Percentiles rank a stretch among this genome's conserved stretches.
Evolutionary conservation across 2,329 filamentous ascomycete genomes (phyloP).

Genomic region (Epichloe brachyelytri): DNA sequence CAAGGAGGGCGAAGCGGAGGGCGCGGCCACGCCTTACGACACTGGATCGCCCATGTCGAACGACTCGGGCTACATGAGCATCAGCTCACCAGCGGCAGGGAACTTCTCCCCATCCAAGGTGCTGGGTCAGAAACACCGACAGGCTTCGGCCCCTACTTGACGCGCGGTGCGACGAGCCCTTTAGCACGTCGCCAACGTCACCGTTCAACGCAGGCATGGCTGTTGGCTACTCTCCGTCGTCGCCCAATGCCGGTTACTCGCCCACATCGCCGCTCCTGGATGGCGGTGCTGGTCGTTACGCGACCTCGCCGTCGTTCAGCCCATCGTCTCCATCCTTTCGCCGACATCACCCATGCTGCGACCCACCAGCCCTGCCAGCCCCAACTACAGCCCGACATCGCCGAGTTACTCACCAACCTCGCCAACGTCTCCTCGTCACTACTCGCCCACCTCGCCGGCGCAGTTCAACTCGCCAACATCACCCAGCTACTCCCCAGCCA

Average conservation of each 20-base stretch:
- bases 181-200: slow-evolving; percentile 56
- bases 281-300: slow-evolving; percentile 37
- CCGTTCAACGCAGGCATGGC: slow-evolving; percentile 44
- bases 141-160: slow-evolving; percentile 54
- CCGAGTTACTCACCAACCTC: slow-evolving; percentile 53
- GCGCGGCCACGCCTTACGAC: slow-evolving; percentile 90
- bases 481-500: slow-evolving; percentile 58
- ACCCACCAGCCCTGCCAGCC: slow-evolving; percentile 40
- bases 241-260: slow-evolving; percentile 59
- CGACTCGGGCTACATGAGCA: slow-evolving; percentile 53
- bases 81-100: slow-evolving; percentile 48
- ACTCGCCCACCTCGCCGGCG: slow-evolving; percentile 58
- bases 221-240: slow-evolving; percentile 61
- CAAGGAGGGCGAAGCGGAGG: slow-evolving; percentile 63
- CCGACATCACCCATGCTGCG: slow-evolving; percentile 48
- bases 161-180: slow-evolving; percentile 54
- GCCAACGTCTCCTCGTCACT: slow-evolving; percentile 42
- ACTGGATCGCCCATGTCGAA: slow-evolving; percentile 61
- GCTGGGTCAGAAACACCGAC: slow-evolving; percentile 58
- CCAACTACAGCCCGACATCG: slow-evolving; percentile 52
- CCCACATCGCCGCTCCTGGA: slow-evolving; percentile 60
- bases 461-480: slow-evolving; percentile 65
- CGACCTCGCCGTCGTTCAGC: slow-evolving; percentile 49
- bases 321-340: slow-evolving; percentile 50
- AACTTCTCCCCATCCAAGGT: slow-evolving; percentile 65